Evolutionary conservation across 1,139 yeast genomes (phyloP).

Genomic region (Candida sanyaensis): DNA sequence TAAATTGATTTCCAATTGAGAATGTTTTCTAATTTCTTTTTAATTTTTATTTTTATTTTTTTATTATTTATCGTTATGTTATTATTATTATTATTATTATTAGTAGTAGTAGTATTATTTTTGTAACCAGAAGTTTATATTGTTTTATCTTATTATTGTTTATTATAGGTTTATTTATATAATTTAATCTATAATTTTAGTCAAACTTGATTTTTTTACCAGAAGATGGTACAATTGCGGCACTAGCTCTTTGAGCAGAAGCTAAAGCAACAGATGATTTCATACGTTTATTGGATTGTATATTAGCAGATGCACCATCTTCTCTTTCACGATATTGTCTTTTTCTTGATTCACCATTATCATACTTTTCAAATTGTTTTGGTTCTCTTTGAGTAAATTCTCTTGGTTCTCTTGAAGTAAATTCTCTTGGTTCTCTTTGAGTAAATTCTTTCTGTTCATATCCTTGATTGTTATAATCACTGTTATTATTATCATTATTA

Average conservation of each 20-base stretch:
- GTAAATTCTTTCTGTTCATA: conserved; percentile 13
- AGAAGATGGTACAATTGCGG: conserved; percentile 85
- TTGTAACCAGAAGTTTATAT: background rate
- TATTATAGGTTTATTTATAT: background rate
- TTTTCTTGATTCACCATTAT: conserved; percentile 21
- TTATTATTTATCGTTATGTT: too few species aligned
- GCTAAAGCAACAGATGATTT: conserved; percentile 90
- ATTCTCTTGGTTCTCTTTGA: conserved; percentile 16
- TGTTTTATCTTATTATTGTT: conserved; percentile 1
- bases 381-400: conserved; percentile 6
- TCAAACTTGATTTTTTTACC: conserved; percentile 84
- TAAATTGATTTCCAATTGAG: background rate
- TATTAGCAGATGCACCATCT: background rate
- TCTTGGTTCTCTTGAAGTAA: conserved; percentile 17
- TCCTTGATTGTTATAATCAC: background rate
- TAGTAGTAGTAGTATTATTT: background rate
- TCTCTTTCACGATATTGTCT: conserved; percentile 17
- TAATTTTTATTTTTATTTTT: too few species aligned
- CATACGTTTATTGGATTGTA: conserved; percentile 41
- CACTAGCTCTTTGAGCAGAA: conserved; percentile 84
- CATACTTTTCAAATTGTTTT: background rate
- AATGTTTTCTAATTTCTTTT: conserved; percentile 2
- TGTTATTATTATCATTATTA: background rate
- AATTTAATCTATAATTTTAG: conserved; percentile 16
- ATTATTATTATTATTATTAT: background rate